Percentiles rank a stretch among this genome's conserved stretches.
phyloP scores from a whole-genome alignment of 352 stramenopile genomes.

The Globisporangium alternatum region DNA sequence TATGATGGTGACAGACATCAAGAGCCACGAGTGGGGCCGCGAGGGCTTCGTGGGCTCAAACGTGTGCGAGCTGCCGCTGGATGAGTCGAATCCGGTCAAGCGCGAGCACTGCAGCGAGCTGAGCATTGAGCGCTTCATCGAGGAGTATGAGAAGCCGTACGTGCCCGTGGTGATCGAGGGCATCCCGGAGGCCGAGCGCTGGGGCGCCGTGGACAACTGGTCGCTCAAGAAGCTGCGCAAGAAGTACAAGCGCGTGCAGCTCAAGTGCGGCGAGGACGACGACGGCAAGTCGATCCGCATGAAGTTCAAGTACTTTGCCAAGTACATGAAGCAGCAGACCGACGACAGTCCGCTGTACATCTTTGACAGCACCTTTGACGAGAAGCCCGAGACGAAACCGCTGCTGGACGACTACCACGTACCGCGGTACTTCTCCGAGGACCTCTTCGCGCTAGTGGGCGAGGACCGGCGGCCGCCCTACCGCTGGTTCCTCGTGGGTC shows the following conservation, averaged over 20 bases:
- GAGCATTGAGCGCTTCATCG: constrained; percentile 77
- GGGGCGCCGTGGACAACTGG: constrained; percentile 72
- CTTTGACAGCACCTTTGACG: constrained; percentile 96
- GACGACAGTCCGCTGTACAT: constrained; percentile 95
- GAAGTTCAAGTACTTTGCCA: constrained; percentile 82
- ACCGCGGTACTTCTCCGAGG: constrained; percentile 76
- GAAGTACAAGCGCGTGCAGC: constrained; percentile 70
- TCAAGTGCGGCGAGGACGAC: constrained; percentile 84
- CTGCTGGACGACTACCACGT: constrained; percentile 76
- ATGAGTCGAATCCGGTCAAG: constrained; percentile 61
- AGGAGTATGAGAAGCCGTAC: constrained; percentile 75
- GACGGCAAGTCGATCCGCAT: constrained; percentile 73
- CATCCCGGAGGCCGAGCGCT: constrained; percentile 75
- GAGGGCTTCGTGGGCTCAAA: constrained; percentile 81
- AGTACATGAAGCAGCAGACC: constrained; percentile 68
- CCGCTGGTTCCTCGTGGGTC: constrained; percentile 95
- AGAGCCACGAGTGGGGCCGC: constrained; percentile 55
- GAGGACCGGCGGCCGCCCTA: constrained; percentile 91
- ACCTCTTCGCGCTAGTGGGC: constrained; percentile 82
- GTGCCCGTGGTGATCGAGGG: constrained; percentile 83
- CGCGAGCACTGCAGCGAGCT: constrained; percentile 74
- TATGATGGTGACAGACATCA: constrained; percentile 45
- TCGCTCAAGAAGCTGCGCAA: constrained; percentile 71
- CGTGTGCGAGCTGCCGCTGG: constrained; percentile 73
- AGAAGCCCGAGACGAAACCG: constrained; percentile 74